Base-by-base conservation (phyloP, 805 yeast genomes). In the Candida vartiovaarae region DNA sequence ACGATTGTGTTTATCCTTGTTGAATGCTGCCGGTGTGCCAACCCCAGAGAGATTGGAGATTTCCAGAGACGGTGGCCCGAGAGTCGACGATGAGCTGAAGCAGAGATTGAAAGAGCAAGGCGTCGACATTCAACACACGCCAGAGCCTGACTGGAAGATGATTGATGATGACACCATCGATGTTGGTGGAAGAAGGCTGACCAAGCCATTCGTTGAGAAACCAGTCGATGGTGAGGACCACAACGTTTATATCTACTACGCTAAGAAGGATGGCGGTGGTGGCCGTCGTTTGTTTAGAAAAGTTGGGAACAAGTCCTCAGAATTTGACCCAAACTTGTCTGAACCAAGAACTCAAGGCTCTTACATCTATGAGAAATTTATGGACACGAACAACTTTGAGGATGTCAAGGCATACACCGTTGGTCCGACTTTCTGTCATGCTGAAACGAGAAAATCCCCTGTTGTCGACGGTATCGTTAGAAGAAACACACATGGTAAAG, bases 171-270 rank as follows among this genome's bases (percentile, higher is more conserved):
- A 91, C 47, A 82, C 96, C 3, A 68, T 84, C 37, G 75, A 74
- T 47, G 93, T 85, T 24, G 77, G 84, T 52, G 96, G 95, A 7
- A 63, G 76, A 54, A 67, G 69, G 7, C 67, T 93, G 67, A 72
- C 70, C 34, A 93, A 93, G 61, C 99, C 99, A 6, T 93, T 81
- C 71, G 99, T 93, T 31, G 99, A 93, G 63, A 93, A 93, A 55
- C 99, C 99, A 1, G 98, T 90, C 4, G 96, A 93, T 63, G 99
- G 99, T 43, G 99, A 93, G 65, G 96, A 93, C 64, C 99, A 93
- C 65, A 93, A 93, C 59, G 91, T 93, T 38, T 86, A 84, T 62
- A 90, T 93, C 34, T 93, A 93, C 65, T 93, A 91, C 62, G 84
- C 90, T 32, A 75, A 77, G 45, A 76, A 83, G 46, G 84, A 84